Base-by-base conservation (phyloP, 2,329 filamentous ascomycete species). In the Xylaria sp. region DNA sequence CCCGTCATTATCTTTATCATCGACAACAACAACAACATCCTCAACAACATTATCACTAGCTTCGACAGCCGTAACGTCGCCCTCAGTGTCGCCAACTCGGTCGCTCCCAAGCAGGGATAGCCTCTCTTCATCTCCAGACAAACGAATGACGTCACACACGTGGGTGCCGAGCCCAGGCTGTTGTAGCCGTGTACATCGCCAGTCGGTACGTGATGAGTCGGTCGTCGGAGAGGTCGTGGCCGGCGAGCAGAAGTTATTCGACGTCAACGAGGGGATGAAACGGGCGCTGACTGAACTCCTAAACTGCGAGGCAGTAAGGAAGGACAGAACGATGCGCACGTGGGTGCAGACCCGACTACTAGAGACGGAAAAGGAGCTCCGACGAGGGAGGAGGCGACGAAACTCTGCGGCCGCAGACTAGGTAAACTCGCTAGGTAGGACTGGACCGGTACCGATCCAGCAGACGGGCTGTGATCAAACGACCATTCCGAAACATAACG, bases 201-300 rank as follows among this genome's bases (percentile, higher is more conserved):
- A 76, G 61, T 82, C 81, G 27, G 82, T 84, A 36, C 74, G 81
- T 25, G 83, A 86, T 72, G 83, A 84, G 72, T 79, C 82, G 60
- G 81, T 82, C 6, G 74, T 85, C 25, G 79, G 79, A 67, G 83
- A 84, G 72, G 82, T 87, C 69, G 84, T 82, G 0, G 78, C 79
- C 20, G 84, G 86, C 73, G 85, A 87, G 74, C 81, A 84, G 69
- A 84, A 82, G 67, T 81, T 88, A 11, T 86, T 81, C 57, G 81
- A 84, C 68, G 83, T 88, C 76, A 87, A 87, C 76, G 86, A 88
- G 77, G 83, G 84, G 71, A 86, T 89, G 79, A 89, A 89, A 79
- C 82, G 86, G 36, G 84, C 86, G 1, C 74, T 89, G 71, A 89
- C 86, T 5, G 86, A 88, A 75, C 82, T 89, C 15, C 82, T 89